Evolutionary conservation across 257 asterid genomes (phyloP).

Genomic region (Verbena officinalis): DNA sequence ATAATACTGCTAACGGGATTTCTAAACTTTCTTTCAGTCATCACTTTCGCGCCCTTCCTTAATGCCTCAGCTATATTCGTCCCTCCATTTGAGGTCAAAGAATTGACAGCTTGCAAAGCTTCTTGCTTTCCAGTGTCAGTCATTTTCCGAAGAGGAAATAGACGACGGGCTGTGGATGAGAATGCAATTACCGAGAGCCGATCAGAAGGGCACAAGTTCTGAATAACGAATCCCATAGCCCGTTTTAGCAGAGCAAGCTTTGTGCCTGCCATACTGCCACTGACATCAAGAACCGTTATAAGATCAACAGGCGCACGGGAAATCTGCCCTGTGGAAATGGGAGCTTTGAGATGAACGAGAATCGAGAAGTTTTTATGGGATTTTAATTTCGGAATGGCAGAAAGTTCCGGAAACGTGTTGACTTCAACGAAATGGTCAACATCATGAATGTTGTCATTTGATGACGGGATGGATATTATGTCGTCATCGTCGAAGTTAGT

Average conservation of each 20-base stretch:
- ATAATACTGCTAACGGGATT: slow-evolving; percentile 76
- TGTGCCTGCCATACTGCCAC: slow-evolving; percentile 99
- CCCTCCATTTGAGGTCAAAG: slow-evolving; percentile 81
- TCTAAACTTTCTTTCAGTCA: slow-evolving; percentile 67
- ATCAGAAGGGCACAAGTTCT: slow-evolving; percentile 74
- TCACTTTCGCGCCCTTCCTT: slow-evolving; percentile 74
- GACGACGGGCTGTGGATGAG: slow-evolving; percentile 83
- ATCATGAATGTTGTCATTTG: slow-evolving; percentile 22
- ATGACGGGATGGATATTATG: slow-evolving; percentile 42
- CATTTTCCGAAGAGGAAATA: slow-evolving; percentile 87
- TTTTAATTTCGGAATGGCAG: slow-evolving; percentile 56
- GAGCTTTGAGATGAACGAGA: slow-evolving; percentile 86
- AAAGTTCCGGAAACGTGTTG: slow-evolving; percentile 60
- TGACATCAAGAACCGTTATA: slow-evolving; percentile 85
- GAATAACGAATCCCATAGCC: slow-evolving; percentile 95
- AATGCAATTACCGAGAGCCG: slow-evolving; percentile 89
- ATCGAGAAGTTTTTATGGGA: slow-evolving; percentile 50
- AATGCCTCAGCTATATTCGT: slow-evolving; percentile 81
- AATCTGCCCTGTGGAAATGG: slow-evolving; percentile 37
- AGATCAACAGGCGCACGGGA: slow-evolving; percentile 86
- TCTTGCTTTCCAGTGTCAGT: slow-evolving; percentile 61
- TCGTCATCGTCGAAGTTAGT: slow-evolving; percentile 73
- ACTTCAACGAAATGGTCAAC: slow-evolving; percentile 47
- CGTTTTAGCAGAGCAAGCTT: slow-evolving; percentile 86
- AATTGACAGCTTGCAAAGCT: slow-evolving; percentile 80